Conservation (phyloP, 805 yeast species). For the Candida peoriensis region DNA sequence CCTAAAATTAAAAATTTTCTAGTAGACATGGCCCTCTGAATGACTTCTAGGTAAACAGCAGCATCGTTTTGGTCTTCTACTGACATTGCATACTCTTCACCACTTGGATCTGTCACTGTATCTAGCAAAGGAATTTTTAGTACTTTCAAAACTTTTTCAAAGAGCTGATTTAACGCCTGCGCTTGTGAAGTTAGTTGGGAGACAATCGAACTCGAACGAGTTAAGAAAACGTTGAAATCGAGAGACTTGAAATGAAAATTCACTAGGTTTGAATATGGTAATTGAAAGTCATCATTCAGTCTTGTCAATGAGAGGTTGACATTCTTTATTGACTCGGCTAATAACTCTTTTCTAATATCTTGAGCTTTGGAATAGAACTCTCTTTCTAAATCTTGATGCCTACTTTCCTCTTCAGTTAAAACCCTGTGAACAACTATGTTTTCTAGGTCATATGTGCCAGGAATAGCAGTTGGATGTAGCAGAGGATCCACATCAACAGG, state of each 20-base stretch:
- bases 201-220: slow-evolving; percentile 13
- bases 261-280: slow-evolving; percentile 2
- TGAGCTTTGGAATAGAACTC: slow-evolving; percentile 60
- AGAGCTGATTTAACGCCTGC: slow-evolving; percentile 45
- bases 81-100: slow-evolving; percentile 70
- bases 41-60: slow-evolving; percentile 48
- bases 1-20: slow-evolving; percentile 30
- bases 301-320: slow-evolving; percentile 8
- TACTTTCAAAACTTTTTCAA: slow-evolving; percentile 35
- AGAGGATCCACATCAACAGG: slow-evolving; percentile 14
- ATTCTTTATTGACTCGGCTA: slow-evolving; percentile 30
- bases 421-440: slow-evolving; percentile 18
- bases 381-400: slow-evolving; percentile 43
- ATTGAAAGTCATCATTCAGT: not conserved
- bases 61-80: slow-evolving; percentile 72
- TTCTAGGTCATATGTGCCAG: too few species aligned
- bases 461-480: slow-evolving; percentile 5
- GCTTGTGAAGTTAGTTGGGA: slow-evolving; percentile 49
- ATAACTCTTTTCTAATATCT: slow-evolving; percentile 43
- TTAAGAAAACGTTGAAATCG: slow-evolving; percentile 11
- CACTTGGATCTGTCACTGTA: slow-evolving; percentile 30
- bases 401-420: slow-evolving; percentile 25
- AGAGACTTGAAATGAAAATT: slow-evolving; percentile 1
- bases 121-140: slow-evolving; percentile 51
- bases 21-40: slow-evolving; percentile 44